Conservation (phyloP, 106 monocot genomes). For the Gastrodia elata region DNA sequence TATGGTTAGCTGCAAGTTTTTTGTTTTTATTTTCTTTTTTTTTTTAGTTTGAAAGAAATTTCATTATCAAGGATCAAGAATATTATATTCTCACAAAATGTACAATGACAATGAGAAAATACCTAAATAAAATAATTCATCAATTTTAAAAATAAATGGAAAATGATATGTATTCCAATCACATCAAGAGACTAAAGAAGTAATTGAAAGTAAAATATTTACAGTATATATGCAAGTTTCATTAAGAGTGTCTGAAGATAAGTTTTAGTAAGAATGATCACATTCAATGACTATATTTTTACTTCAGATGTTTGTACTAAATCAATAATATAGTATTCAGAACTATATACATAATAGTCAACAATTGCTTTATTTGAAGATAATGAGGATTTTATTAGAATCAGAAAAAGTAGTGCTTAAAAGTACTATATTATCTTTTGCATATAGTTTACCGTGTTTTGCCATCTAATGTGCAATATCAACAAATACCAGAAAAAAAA, state of each 20-base stretch:
- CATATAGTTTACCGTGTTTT: neutral
- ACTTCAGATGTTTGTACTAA: neutral
- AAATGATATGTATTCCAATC: neutral
- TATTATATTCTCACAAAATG: conserved; percentile 1
- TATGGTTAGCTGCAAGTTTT: neutral
- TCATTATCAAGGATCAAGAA: neutral
- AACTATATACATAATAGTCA: neutral
- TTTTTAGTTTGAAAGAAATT: neutral
- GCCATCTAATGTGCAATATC: neutral
- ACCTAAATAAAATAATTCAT: neutral
- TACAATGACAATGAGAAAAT: neutral
- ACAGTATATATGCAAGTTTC: neutral
- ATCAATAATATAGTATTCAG: neutral
- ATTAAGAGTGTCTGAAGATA: neutral
- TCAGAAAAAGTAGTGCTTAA: neutral
- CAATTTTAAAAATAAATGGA: neutral
- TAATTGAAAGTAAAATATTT: neutral
- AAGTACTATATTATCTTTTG: neutral
- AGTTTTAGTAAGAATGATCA: neutral
- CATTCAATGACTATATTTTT: neutral
- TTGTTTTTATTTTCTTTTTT: no score
- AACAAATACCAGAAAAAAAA: neutral
- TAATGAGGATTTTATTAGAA: neutral
- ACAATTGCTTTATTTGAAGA: neutral
- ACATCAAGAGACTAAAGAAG: neutral